Evolutionary conservation across 164 flowering plant species (phyloP), one percentile per base, ranked within the genome.

Genomic region (Santalum album): DNA sequence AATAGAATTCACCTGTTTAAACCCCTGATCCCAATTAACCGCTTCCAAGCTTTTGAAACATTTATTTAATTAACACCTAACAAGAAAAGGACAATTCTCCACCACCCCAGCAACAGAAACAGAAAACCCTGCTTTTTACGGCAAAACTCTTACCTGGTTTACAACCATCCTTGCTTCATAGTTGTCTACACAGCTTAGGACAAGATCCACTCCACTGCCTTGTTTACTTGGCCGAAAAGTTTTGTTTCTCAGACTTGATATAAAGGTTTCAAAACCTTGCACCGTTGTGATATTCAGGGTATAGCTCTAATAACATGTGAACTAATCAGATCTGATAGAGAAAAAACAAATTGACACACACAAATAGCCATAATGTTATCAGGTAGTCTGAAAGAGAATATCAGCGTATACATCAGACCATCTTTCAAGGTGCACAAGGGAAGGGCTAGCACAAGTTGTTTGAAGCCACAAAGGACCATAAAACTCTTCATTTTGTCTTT

Each of bases 101-200:
- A 32, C n/a, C n/a, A n/a, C 7, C 7, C 36, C 36, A 32, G 7
- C 36, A 32, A 32, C 36, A 32, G 7, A 32, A 32, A 32, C 12
- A 32, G 12, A 32, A 5, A 32, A n/a, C n/a, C n/a, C n/a, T n/a
- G n/a, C n/a, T n/a, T n/a, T n/a, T n/a, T n/a, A n/a, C n/a, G n/a
- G 35, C 55, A 47, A 36, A 25, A 45, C 15, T 12, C 49, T 66
- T 68, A 92, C 96, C 99, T 89, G 99, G 70, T 92, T 92, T 45
- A 92, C 96, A 62, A 83, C 96, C 96, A 92, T 92, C 66, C 99
- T 77, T 52, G 99, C 99, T 78, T 92, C 99, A 70, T 92, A 87
- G 71, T 92, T 92, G 71, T 92, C 99, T 1, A 92, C 96, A 68
- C 99, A 92, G 69, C 96, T 89, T 61, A 92, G 72, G 43, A 92